Conservation (phyloP, 345 rosid species). For the Bruguiera parviflora region DNA sequence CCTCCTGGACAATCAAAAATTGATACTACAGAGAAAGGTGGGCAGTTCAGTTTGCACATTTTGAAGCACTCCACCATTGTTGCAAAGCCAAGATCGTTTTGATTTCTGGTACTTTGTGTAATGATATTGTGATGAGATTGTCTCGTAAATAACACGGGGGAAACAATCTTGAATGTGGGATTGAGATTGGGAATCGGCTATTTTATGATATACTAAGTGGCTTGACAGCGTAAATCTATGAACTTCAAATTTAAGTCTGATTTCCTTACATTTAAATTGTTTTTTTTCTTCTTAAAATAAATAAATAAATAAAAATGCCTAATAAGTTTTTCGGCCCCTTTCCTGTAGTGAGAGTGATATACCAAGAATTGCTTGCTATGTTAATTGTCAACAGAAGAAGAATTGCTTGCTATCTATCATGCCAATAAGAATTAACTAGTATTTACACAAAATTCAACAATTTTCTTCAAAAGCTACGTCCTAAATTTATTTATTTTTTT, state of each 20-base stretch:
- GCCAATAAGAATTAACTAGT: too few relatives aligned
- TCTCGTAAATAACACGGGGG: not conserved
- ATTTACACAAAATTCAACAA: too few relatives aligned
- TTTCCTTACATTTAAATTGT: not conserved
- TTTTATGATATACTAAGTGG: not conserved
- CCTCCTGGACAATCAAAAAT: constrained; percentile 82
- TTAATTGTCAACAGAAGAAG: too few relatives aligned
- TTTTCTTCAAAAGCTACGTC: too few relatives aligned
- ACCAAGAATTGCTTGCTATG: too few relatives aligned
- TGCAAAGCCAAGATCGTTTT: constrained; percentile 62
- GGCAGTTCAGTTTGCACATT: constrained; percentile 95
- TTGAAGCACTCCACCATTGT: constrained; percentile 91
- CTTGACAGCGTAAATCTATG: constrained; percentile 1
- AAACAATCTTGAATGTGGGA: not conserved
- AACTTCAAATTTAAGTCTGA: not conserved
- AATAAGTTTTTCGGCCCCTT: too few relatives aligned
- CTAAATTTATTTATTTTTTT: too few relatives aligned
- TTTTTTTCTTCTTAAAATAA: not conserved
- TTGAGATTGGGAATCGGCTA: not conserved
- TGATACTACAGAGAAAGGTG: constrained; percentile 85
- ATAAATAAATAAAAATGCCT: too few relatives aligned
- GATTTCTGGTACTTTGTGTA: not conserved
- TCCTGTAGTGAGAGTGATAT: too few relatives aligned
- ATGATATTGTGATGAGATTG: not conserved
- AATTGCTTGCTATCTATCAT: too few relatives aligned